Percentiles rank a stretch among this genome's conserved stretches.
These are phyloP conservation scores for Spinellus fusiger DNA, from an alignment of 192 early-diverging fungal genomes.

Conservation along the genomic window DNA sequence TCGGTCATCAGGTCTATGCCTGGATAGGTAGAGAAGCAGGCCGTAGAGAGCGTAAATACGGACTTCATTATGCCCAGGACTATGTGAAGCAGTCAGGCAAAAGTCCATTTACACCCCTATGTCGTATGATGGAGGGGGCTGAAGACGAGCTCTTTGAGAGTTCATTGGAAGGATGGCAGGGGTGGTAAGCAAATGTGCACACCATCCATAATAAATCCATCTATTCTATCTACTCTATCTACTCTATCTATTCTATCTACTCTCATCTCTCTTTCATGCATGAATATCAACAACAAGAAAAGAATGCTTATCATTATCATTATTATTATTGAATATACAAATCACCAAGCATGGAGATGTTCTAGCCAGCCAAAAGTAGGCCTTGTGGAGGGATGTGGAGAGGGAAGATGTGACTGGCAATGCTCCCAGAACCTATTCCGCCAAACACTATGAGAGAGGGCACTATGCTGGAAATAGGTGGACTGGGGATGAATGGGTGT, in stretches of 20 bases:
- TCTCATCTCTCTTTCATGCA: no score
- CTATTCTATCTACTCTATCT: background rate
- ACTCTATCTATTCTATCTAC: background rate
- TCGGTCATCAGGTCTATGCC: slow-evolving; percentile 47
- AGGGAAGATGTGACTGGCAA: background rate
- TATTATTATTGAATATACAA: background rate
- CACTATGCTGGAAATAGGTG: background rate
- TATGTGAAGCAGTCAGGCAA: slow-evolving; percentile 49
- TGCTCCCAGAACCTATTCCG: background rate
- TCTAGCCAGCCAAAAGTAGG: slow-evolving; percentile 5
- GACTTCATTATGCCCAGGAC: slow-evolving; percentile 59
- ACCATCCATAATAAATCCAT: background rate
- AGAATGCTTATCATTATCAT: background rate
- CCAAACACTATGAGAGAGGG: background rate
- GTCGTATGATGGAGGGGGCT: slow-evolving; percentile 61
- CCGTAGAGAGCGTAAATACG: slow-evolving; percentile 43
- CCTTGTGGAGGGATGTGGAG: background rate
- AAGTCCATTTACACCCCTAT: slow-evolving; percentile 49
- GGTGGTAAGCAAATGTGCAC: slow-evolving; percentile 16
- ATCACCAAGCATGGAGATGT: slow-evolving; percentile 14
- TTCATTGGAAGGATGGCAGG: slow-evolving; percentile 34
- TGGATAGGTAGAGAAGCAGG: slow-evolving; percentile 55
- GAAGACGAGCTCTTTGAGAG: slow-evolving; percentile 55
- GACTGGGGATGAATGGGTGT: background rate
- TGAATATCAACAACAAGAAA: slow-evolving; percentile 1